Evolutionary conservation across 75 land plant species (phyloP).

Genomic region (Sequoia sempervirens): DNA sequence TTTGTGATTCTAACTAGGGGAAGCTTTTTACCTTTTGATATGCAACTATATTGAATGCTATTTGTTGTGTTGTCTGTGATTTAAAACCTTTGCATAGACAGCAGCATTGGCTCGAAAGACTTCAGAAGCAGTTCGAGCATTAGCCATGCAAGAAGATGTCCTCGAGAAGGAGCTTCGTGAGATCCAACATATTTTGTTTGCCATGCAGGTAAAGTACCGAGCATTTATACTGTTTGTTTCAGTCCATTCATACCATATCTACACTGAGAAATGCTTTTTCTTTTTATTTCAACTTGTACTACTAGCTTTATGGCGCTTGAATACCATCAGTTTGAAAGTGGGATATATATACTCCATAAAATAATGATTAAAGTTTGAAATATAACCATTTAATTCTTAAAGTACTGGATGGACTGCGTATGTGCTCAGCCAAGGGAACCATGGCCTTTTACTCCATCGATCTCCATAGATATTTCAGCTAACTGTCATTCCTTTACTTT

Average conservation of each 20-base stretch:
- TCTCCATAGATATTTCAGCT: not conserved
- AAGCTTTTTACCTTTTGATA: not conserved
- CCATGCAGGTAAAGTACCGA: constrained; percentile 75
- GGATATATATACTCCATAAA: not conserved
- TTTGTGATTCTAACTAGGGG: not conserved
- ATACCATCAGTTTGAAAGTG: not conserved
- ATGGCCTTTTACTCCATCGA: not conserved
- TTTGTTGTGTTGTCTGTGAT: not conserved
- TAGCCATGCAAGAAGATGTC: constrained; percentile 61
- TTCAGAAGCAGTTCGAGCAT: constrained; percentile 69
- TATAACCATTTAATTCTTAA: not conserved
- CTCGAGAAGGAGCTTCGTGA: constrained; percentile 86
- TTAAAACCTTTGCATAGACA: constrained; percentile 37
- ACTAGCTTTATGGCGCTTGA: not conserved
- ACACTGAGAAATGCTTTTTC: not conserved
- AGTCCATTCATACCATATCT: not conserved
- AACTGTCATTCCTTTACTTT: not conserved
- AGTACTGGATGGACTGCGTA: not conserved
- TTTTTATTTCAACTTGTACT: not conserved
- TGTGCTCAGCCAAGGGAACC: not conserved
- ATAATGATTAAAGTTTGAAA: not conserved
- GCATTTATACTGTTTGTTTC: constrained; percentile 5
- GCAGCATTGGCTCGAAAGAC: constrained; percentile 79
- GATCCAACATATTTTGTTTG: constrained; percentile 71
- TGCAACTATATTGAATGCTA: not conserved